Base-by-base conservation (phyloP, 2,329 filamentous ascomycete genomes). In the Epichloe hybrida region DNA sequence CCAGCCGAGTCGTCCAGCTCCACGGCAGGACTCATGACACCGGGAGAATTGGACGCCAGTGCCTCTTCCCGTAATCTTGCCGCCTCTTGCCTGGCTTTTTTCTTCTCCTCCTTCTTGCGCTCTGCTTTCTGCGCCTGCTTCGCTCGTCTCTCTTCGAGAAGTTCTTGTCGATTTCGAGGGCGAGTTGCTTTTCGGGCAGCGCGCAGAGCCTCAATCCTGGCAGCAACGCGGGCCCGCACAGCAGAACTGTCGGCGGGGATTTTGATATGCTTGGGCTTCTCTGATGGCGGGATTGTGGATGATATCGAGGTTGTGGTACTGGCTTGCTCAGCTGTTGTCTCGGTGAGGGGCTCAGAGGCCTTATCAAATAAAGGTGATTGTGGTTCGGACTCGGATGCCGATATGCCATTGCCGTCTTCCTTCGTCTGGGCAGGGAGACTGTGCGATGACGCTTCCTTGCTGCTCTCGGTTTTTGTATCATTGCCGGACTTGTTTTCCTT, bases 81-180 rank as follows among this genome's bases (percentile, higher is more conserved):
- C 65, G 93, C 89, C 60, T 94, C 88, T 49, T 86, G 78, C 64
- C 86, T 91, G 20, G 86, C 84, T 59, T 86, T 56, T 56, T 79
- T 74, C 43, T 90, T 80, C 52, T 89, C 72, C 61, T 91, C 86
- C 68, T 95, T 93, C 72, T 95, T 97, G 61, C 91, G 85, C 21
- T 82, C 83, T 65, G 90, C 91, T 55, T 88, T 81, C 65, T 89
- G 81, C 53, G 88, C 84, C 64, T 95, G 86, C 70, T 95, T 96
- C 63, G 83, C 81, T 55, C 93, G 81, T 41, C 93, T 81, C 43
- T 87, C 80, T 67, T 97, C 93, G 59, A 98, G 88, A 12, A 98
- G 77, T 64, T 97, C 90, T 68, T 95, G 86, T 54, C 93, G 81
- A 54, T 88, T 95, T 56, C 86, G 82, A 52, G 83, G 76, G 5